Percentiles rank a stretch among this genome's conserved stretches.
These are phyloP conservation scores for Penicillium chermesinum DNA, from an alignment of 495 filamentous ascomycete genomes.

Conservation along the genomic window DNA sequence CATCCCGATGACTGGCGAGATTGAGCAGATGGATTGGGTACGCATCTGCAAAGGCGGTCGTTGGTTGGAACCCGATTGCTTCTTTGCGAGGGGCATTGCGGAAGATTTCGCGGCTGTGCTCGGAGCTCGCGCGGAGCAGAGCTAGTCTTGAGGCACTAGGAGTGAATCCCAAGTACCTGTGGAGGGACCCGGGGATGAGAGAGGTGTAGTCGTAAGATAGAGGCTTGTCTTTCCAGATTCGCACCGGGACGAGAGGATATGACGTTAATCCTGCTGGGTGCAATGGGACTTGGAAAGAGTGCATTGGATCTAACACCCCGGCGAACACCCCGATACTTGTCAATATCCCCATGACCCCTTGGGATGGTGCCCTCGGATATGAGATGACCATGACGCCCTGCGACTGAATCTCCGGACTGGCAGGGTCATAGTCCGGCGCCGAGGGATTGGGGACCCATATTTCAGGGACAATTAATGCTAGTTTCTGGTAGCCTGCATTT, in stretches of 20 bases:
- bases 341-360: conserved; percentile 5
- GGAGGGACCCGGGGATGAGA: conserved; percentile 53
- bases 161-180: conserved; percentile 42
- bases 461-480: conserved; percentile 71
- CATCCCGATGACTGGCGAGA: conserved; percentile 64
- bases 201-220: conserved; percentile 41
- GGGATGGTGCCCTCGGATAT: conserved; percentile 26
- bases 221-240: conserved; percentile 72
- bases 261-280: conserved; percentile 47
- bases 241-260: conserved; percentile 60
- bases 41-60: conserved; percentile 79
- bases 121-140: conserved; percentile 66
- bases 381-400: conserved; percentile 35
- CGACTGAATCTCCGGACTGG: conserved; percentile 31
- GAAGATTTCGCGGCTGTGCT: conserved; percentile 60
- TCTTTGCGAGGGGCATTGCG: conserved; percentile 69
- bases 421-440: conserved; percentile 37
- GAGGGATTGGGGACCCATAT: conserved; percentile 72
- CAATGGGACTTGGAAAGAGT: conserved; percentile 59
- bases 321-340: conserved; percentile 15
- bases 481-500: conserved; percentile 63
- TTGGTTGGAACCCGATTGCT: conserved; percentile 67
- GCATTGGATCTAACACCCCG: conserved; percentile 19
- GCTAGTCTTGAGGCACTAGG: conserved; percentile 47
- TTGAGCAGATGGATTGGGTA: conserved; percentile 83